Conservation (phyloP, 805 yeast species). For the Starmerella powellii region DNA sequence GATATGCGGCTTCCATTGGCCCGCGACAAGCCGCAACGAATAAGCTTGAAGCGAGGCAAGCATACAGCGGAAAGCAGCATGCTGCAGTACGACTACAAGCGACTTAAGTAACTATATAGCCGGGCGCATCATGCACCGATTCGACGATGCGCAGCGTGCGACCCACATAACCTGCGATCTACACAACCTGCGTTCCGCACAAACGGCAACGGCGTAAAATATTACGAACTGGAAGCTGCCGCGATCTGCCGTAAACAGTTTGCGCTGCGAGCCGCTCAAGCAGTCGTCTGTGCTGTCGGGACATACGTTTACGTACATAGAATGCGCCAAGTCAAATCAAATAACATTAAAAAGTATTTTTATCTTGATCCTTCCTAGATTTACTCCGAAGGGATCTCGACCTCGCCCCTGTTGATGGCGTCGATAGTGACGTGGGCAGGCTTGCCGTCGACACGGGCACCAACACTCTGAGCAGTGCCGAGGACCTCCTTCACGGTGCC, state of each 20-base stretch:
- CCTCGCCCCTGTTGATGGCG: constrained; percentile 96
- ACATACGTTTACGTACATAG: background rate
- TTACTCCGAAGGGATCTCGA: constrained; percentile 44
- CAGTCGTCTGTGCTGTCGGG: no score
- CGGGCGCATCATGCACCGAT: constrained; percentile 2
- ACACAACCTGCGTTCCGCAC: no score
- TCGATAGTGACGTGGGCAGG: constrained; percentile 98
- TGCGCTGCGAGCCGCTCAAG: no score
- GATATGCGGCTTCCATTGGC: constrained; percentile 34
- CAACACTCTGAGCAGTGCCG: constrained; percentile 99
- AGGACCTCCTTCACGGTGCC: constrained; percentile 97
- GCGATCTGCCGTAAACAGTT: no score
- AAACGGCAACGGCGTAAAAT: no score
- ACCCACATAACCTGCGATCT: no score
- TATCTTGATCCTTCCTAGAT: constrained; percentile 7
- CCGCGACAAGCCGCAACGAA: constrained; percentile 26
- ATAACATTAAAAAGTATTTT: background rate
- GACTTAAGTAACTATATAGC: constrained; percentile 10
- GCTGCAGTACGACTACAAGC: constrained; percentile 22
- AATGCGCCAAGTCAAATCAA: background rate
- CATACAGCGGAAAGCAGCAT: constrained; percentile 24
- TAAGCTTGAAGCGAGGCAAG: constrained; percentile 22
- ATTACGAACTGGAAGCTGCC: no score
- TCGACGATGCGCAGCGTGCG: no score
- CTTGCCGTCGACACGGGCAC: constrained; percentile 98